Base-by-base conservation (phyloP, 139 green algal species). In the Chloropicon primus region DNA sequence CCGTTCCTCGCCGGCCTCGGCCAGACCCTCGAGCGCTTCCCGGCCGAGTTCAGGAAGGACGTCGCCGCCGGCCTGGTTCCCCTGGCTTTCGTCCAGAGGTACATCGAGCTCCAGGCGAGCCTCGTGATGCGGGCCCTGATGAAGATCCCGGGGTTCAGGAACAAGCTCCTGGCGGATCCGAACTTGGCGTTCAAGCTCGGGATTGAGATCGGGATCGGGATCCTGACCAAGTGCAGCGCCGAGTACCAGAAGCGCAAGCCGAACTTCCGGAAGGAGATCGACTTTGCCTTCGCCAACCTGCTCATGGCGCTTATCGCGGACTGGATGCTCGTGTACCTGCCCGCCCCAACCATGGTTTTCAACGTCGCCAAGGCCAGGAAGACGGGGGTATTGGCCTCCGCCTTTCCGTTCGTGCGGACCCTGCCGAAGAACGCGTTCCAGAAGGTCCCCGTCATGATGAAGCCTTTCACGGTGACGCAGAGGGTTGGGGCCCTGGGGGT, bases 251-350 rank as follows among this genome's bases (percentile, higher is more conserved):
- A 91, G 82, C 85, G 90, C 1, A 87, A 86, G 1, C 80, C 87
- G 22, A 79, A 86, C 72, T 94, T 94, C 77, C 78, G 54, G 1
- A 75, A 81, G 72, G 90, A 97, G 84, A 80, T 97, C 1, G 94
- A 98, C 82, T 98, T 98, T 87, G 95, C 98, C 25, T 82, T 89
- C 27, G 94, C 94, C 76, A 97, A 98, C 80, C 84, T 97, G 28
- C 79, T 97, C 28, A 99, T 99, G 95, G 95, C 95, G 0, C 84
- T 99, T 75, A 90, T 99, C 23, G 95, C 95, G 0, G 95, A 99
- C 84, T 98, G 97, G 89, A 97, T 98, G 94, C 89, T 99, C 10
- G 94, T 97, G 0, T 98, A 94, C 94, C 88, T 98, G 78, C 94
- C 94, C 0, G 95, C 95, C 22, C 94, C 94, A 24, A 94, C 93